Evolutionary conservation across 129 eudicot genomes (phyloP), one percentile per base, ranked within the genome.

Genomic region (Pseudognaphalium luteoalbum): DNA sequence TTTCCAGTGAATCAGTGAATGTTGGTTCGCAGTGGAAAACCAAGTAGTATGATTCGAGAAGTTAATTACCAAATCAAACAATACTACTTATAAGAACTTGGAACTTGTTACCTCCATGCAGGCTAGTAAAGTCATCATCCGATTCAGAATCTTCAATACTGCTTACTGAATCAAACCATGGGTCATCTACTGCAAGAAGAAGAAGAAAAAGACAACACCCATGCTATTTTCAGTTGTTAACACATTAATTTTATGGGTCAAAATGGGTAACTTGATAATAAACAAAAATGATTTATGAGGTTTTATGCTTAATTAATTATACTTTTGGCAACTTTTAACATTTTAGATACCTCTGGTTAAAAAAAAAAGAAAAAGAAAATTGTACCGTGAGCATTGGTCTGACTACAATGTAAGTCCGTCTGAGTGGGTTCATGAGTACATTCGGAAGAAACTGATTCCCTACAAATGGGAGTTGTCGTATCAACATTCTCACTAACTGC

Each of bases 141-240:
- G 91, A 82, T 52, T 83, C 92, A n/a, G 93, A 87, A 32, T 83
- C 96, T 66, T 83, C 78, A 67, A 91, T 73, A 81, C 91, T 91
- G 76, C 84, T 74, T 74, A 81, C 74, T 9, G 98, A 75, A 78
- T 93, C 98, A 84, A 91, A 91, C 96, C 96, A 94, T 84, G 96
- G 87, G 16, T 91, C 99, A 61, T 94, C 99, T 50, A 61, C 93
- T 88, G 88, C 82, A 86, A 73, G 68, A 20, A 41, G 8, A 72
- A 44, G 41, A 54, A 7, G 17, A 70, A 25, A 1, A 25, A 25
- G 28, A 25, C 28, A n/a, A n/a, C 25, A 56, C 30, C 15, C n/a
- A 37, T 51, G 74, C 56, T 33, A 77, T 25, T 22, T 76, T 56
- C n/a, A 30, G 56, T 65, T 17, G 71, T 35, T 39, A 39, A 77